Evolutionary conservation across 139 green algal genomes (phyloP).

Genomic region (Chlamydomonas sp.): DNA sequence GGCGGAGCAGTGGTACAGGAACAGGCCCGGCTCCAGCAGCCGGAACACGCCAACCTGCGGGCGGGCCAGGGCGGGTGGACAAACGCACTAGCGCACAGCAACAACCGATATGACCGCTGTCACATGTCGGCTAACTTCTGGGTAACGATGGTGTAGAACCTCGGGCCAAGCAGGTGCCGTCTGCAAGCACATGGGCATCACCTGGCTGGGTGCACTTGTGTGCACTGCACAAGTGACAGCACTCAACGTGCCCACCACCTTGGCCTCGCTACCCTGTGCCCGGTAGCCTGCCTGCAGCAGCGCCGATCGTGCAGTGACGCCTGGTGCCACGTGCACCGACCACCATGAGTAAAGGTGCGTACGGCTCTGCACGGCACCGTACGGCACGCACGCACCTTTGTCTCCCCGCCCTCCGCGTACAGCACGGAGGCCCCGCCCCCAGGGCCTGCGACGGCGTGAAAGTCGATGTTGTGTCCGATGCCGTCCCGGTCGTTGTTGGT

Average conservation of each 20-base stretch:
- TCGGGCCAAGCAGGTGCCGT: too few relatives aligned
- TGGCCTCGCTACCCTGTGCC: too few relatives aligned
- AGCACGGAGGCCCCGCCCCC: conserved; percentile 15
- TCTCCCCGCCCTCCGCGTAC: conserved; percentile 36
- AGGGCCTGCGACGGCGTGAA: conserved; percentile 26
- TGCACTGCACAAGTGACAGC: too few relatives aligned
- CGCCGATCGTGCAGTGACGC: too few relatives aligned
- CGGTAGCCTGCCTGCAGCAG: too few relatives aligned
- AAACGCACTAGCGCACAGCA: background rate
- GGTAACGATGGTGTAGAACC: too few relatives aligned
- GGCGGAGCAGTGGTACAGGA: conserved; percentile 35
- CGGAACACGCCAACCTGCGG: conserved; percentile 22
- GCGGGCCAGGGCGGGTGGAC: too few relatives aligned
- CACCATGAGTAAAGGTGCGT: background rate
- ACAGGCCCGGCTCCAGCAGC: conserved; percentile 21
- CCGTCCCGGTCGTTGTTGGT: conserved; percentile 26
- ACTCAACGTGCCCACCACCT: too few relatives aligned
- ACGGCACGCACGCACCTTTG: conserved; percentile 5
- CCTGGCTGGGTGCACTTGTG: too few relatives aligned
- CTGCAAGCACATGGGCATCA: too few relatives aligned
- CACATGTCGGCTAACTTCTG: too few relatives aligned
- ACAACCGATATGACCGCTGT: background rate
- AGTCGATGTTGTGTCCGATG: conserved; percentile 42
- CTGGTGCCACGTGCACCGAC: background rate
- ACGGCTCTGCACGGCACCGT: background rate